Base-by-base conservation (phyloP, 345 rosid species). In the Noccaea caerulescens region DNA sequence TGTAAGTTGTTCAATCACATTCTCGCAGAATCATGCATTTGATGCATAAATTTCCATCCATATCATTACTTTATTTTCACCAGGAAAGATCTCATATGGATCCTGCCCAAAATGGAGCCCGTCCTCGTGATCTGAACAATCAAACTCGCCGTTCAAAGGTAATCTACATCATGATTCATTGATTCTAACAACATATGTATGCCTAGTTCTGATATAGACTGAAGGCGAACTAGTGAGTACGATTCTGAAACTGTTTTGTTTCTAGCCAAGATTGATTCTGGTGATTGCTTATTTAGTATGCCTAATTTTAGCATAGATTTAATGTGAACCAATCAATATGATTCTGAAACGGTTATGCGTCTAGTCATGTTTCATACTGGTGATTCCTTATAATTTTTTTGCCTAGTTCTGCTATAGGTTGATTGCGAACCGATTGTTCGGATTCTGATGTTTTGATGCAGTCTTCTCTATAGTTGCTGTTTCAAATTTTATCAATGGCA, bases 21-120 rank as follows among this genome's bases (percentile, higher is more conserved):
- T 47, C 63, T 72, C 23, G 27, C 9, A 7, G 14, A 20, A 18
- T 52, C n/a, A 46, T 68, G 53, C 11, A 14, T 43, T 18, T 43
- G 8, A 11, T 13, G 9, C 39, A 13, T 3, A 10, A 4, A 7
- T 1, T 46, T 58, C 13, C 30, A 27, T 42, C 49, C n/a, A 34
- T n/a, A 34, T 51, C 37, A 23, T 25, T 25, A 7, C 51, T 18
- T 5, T 52, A 8, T 16, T 12, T 58, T 58, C 56, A 50, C 6
- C 76, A 71, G 80, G 69, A 60, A 59, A 59, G 64, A 37, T 36
- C 25, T 58, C 76, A 55, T 10, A 63, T 63, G 59, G 60, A 70
- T 63, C 34, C 76, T 57, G 0, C 71, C 14, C 61, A n/a, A 63
- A 69, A 57, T 10, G 61, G 71, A 54, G 2, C 12, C 7, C 51